Base-by-base conservation (phyloP, 768 basidiomycete genomes). In the Collybiopsis luxurians region DNA sequence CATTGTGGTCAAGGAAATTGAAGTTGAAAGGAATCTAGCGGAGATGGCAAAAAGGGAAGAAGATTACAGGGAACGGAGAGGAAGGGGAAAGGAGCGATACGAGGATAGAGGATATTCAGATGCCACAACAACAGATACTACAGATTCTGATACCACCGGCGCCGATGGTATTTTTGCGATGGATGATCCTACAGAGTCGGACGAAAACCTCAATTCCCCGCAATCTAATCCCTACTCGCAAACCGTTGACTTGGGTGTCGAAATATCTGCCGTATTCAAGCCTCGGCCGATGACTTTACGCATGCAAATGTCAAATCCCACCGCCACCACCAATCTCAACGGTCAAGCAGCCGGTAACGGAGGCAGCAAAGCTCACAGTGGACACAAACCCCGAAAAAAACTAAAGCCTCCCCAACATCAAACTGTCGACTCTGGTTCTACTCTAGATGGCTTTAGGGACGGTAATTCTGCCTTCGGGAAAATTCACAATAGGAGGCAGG, bases 1-100 rank as follows among this genome's bases (percentile, higher is more conserved):
- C 55, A 85, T 95, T 47, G 84, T 97, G 27, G 88, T 95, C 15
- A 92, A 92, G 72, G 92, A 95, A 66, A 84, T 96, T 27, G 88
- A 90, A 63, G 84, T 94, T 0, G 86, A 87, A 0, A 79, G 78
- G 0, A 77, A 73, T 11, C 72, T 87, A 62, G 74, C 76, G 19
- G 64, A 64, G 38, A 56, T 42, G 70, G 69, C 23, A 60, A 75
- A 30, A 69, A 76, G 55, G 68, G 65, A 66, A 42, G 65, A 68
- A 61, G 65, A 59, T 53, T 71, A 1, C 70, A 73, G 63, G 70
- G 70, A 60, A 72, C 68, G 63, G 70, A 34, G 31, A 34, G 72
- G 55, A 55, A 64, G 47, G 70, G 64, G 58, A 72, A 69, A 67
- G 69, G 62, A 52, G 69, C 67, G 66, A n/a, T 4, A 60, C 58